Evolutionary conservation across 768 basidiomycete genomes (phyloP), one percentile per base, ranked within the genome.

Genomic region (Tulasnella sp.): DNA sequence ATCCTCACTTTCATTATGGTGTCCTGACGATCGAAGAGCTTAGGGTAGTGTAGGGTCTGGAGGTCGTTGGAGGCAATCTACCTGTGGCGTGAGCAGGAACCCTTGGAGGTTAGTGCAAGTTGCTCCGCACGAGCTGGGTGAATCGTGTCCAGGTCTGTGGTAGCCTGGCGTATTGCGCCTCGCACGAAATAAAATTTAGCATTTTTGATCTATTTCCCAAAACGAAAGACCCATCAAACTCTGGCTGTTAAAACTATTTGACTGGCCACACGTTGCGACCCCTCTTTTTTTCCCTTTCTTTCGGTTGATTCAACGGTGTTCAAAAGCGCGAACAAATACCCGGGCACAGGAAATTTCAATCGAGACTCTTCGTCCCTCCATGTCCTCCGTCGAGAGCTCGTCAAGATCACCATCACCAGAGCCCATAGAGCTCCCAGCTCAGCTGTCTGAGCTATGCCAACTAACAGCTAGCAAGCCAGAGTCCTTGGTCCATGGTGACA

Each of bases 401-500:
- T 75, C 74, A 42, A 42, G 74, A 8, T 75, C 74, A n/a, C 74
- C 74, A 8, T 42, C 40, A 75, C 74, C 74, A n/a, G 76, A 78
- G 77, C 58, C 77, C 12, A 54, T 78, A 42, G 77, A 60, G 48
- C 64, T 78, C 31, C 77, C 77, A 64, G n/a, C 42, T 6, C 34
- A 78, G 31, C 58, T 78, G 1, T 72, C 31, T 1, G 60, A 37
- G 31, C 77, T 78, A 41, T 64, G 42, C 50, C 42, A 72, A 69
- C 77, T 58, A 58, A 85, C 94, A 16, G 91, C 91, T 46, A 86
- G 88, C 54, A 86, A 87, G 42, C 88, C 90, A 37, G 90, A 93
- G 84, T 86, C 86, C 11, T 86, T 95, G 81, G 89, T 90, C n/a
- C 84, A 85, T 14, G 90, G 92, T 72, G 90, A 87, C 84, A 82